phyloP scores from a whole-genome alignment of 805 yeast species.

The Kluyveromyces dobzhanskii region DNA sequence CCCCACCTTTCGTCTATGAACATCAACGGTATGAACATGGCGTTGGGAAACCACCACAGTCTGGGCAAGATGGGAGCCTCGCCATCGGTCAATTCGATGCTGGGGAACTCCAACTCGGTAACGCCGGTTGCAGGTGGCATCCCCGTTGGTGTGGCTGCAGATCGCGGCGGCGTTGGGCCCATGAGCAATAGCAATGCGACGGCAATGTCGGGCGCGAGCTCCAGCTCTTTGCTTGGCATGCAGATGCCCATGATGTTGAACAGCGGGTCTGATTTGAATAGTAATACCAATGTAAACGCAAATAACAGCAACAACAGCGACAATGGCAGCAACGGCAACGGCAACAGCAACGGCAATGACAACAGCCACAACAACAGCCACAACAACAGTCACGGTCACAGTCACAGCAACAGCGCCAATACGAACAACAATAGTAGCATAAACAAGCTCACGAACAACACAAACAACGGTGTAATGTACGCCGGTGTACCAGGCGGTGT shows the following conservation, averaged over 20 bases:
- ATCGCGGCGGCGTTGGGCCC: not conserved
- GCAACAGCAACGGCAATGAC: no score
- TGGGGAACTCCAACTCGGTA: not conserved
- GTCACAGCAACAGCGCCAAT: no score
- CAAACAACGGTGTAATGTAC: not conserved
- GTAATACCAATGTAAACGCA: not conserved
- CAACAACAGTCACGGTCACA: no score
- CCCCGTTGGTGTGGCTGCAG: no score
- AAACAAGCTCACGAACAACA: not conserved
- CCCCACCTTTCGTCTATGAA: not conserved
- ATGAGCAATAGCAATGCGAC: no score
- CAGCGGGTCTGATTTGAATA: slow-evolving; percentile 2
- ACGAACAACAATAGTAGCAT: not conserved
- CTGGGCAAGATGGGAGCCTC: no score
- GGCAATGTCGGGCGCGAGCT: no score
- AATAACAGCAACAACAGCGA: no score
- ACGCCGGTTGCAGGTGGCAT: no score
- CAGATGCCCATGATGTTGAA: slow-evolving; percentile 5
- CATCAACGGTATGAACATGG: not conserved
- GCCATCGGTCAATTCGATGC: not conserved
- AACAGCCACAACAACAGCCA: no score
- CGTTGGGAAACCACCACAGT: no score
- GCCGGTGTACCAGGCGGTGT: no score
- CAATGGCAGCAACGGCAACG: not conserved
- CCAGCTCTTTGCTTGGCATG: slow-evolving; percentile 1